Conservation (phyloP, 2,329 filamentous ascomycete genomes). For the Epichloe brachyelytri region DNA sequence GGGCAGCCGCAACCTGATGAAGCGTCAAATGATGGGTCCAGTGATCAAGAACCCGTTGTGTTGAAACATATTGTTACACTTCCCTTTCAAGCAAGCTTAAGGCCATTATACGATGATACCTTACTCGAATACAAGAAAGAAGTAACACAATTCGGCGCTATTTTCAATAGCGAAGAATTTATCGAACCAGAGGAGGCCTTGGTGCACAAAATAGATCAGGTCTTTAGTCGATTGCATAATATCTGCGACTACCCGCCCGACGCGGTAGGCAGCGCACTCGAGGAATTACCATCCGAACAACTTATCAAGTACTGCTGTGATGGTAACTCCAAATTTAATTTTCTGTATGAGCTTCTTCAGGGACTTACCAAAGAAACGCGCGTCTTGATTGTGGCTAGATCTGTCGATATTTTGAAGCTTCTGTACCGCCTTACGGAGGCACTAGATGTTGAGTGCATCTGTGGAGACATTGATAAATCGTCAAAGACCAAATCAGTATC, state of each 20-base stretch:
- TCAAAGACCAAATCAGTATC: conserved; percentile 14
- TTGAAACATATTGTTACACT: conserved; percentile 41
- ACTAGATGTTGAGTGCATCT: conserved; percentile 23
- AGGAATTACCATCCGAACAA: conserved; percentile 24
- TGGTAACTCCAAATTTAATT: conserved; percentile 47
- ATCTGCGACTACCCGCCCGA: conserved; percentile 46
- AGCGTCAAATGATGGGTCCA: conserved; percentile 11
- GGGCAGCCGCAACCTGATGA: conserved; percentile 14
- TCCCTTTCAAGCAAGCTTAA: conserved; percentile 39
- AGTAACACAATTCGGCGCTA: conserved; percentile 31
- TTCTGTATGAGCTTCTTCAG: conserved; percentile 42
- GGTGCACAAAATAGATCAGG: conserved; percentile 33
- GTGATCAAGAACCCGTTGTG: conserved; percentile 5
- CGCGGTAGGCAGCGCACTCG: conserved; percentile 29
- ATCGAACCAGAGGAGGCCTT: conserved; percentile 26
- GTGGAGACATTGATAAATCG: conserved; percentile 17
- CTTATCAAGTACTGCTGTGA: conserved; percentile 40
- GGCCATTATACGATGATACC: conserved; percentile 38
- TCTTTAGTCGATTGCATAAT: conserved; percentile 38
- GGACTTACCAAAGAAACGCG: conserved; percentile 30
- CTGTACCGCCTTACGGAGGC: conserved; percentile 35
- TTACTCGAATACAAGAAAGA: conserved; percentile 30
- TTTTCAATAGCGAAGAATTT: conserved; percentile 27
- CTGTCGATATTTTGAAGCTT: conserved; percentile 36
- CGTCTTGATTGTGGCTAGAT: conserved; percentile 40